Percentiles rank a stretch among this genome's conserved stretches.
These are phyloP conservation scores for Candida stauntonica DNA, from an alignment of 805 yeast species.

Conservation along the genomic window DNA sequence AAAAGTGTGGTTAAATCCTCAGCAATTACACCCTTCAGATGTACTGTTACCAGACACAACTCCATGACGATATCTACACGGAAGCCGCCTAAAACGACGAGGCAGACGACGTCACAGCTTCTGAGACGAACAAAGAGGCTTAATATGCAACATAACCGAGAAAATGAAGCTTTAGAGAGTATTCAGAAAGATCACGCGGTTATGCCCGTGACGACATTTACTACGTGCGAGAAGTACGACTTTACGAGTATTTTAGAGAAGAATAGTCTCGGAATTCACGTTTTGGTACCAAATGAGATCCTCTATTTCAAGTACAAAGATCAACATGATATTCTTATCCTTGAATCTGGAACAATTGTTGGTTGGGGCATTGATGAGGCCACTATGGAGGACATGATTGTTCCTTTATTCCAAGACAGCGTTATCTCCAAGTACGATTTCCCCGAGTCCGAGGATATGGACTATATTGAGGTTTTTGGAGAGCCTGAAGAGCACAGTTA, in stretches of 20 bases:
- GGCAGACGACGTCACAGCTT: slow-evolving; percentile 10
- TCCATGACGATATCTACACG: neutral
- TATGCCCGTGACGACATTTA: slow-evolving; percentile 59
- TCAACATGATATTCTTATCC: slow-evolving; percentile 56
- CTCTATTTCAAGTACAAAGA: slow-evolving; percentile 44
- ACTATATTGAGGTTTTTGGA: slow-evolving; percentile 42
- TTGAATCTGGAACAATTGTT: slow-evolving; percentile 75
- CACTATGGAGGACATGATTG: slow-evolving; percentile 39
- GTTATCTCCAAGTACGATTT: slow-evolving; percentile 42
- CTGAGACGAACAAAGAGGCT: slow-evolving; percentile 15
- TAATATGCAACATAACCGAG: slow-evolving; percentile 3
- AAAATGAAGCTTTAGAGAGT: slow-evolving; percentile 3
- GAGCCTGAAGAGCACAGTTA: slow-evolving; percentile 32
- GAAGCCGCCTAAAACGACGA: slow-evolving; percentile 9
- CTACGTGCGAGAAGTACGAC: slow-evolving; percentile 70
- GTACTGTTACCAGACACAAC: neutral
- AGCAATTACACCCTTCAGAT: neutral
- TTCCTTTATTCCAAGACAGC: slow-evolving; percentile 50
- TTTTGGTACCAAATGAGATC: slow-evolving; percentile 65
- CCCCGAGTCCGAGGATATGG: slow-evolving; percentile 83
- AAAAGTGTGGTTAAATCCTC: too few species aligned
- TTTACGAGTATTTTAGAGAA: slow-evolving; percentile 36
- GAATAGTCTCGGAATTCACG: slow-evolving; percentile 31
- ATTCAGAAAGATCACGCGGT: slow-evolving; percentile 9
- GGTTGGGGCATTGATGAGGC: slow-evolving; percentile 77